Conservation (phyloP, 495 filamentous ascomycete species). For the Xylaria flabelliformis region DNA sequence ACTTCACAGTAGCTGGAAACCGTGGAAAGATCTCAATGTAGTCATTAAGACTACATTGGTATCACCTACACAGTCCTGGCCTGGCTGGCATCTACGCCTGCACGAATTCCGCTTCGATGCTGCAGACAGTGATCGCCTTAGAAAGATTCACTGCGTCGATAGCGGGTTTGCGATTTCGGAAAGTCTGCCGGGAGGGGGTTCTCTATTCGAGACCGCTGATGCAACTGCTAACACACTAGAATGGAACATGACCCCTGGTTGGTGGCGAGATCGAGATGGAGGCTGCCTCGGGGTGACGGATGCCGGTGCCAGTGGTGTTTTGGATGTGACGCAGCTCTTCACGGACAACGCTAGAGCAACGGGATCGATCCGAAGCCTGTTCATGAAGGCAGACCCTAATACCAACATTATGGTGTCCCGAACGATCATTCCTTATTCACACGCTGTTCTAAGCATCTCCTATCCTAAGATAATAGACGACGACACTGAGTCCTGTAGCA, state of each 20-base stretch:
- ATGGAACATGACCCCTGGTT: not conserved
- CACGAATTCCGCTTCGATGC: not conserved
- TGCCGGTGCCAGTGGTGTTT: not conserved
- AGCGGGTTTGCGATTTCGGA: not conserved
- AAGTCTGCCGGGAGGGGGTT: not conserved
- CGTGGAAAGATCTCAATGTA: not conserved
- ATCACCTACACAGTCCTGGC: not conserved
- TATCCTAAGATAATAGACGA: not conserved
- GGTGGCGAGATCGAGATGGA: not conserved
- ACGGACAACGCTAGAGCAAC: not conserved
- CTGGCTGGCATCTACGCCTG: not conserved
- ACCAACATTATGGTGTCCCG: not conserved
- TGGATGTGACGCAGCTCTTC: not conserved
- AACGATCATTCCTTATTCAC: not conserved
- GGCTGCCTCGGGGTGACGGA: not conserved
- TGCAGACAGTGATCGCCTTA: not conserved
- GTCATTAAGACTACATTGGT: not conserved
- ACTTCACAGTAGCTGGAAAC: slow-evolving; percentile 4
- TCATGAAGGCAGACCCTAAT: not conserved
- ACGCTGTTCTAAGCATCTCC: not conserved
- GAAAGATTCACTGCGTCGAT: not conserved
- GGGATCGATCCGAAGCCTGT: not conserved
- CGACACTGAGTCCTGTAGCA: not conserved
- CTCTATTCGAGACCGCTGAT: not conserved
- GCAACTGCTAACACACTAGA: not conserved